phyloP scores from a whole-genome alignment of 192 early-diverging fungal genomes.

The Ambispora gerdemannii region DNA sequence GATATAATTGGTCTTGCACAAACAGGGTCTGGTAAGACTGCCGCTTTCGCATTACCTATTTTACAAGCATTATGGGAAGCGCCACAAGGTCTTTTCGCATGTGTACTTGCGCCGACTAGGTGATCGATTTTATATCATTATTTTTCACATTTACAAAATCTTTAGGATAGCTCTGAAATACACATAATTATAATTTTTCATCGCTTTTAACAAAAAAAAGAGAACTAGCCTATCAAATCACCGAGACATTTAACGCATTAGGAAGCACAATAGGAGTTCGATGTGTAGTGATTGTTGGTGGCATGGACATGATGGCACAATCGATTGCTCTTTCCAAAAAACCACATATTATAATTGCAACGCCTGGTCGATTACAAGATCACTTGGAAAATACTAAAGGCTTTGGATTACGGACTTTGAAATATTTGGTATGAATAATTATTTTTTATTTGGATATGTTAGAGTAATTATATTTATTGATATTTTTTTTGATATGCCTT shows the following conservation, averaged over 20 bases:
- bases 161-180: too few species aligned
- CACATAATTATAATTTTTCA: not conserved
- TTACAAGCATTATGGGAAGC: constrained; percentile 83
- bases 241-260: constrained; percentile 87
- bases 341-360: constrained; percentile 93
- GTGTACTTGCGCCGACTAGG: constrained; percentile 95
- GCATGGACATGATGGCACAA: constrained; percentile 97
- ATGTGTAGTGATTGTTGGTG: constrained; percentile 89
- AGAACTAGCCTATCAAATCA: constrained; percentile 94
- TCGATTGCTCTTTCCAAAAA: constrained; percentile 90
- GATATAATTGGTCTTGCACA: constrained; percentile 99
- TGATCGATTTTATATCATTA: constrained; percentile 28
- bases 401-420: constrained; percentile 84
- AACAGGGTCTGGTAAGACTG: constrained; percentile 90
- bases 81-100: constrained; percentile 89
- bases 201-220: constrained; percentile 36
- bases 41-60: constrained; percentile 82
- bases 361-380: constrained; percentile 92
- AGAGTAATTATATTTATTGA: not conserved
- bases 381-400: constrained; percentile 99
- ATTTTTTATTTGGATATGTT: constrained; percentile 12
- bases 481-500: constrained; percentile 11
- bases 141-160: not conserved
- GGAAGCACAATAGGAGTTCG: constrained; percentile 89
- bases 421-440: constrained; percentile 68